Evolutionary conservation across 768 basidiomycete genomes (phyloP).

Genomic region (Gyrodon lividus): DNA sequence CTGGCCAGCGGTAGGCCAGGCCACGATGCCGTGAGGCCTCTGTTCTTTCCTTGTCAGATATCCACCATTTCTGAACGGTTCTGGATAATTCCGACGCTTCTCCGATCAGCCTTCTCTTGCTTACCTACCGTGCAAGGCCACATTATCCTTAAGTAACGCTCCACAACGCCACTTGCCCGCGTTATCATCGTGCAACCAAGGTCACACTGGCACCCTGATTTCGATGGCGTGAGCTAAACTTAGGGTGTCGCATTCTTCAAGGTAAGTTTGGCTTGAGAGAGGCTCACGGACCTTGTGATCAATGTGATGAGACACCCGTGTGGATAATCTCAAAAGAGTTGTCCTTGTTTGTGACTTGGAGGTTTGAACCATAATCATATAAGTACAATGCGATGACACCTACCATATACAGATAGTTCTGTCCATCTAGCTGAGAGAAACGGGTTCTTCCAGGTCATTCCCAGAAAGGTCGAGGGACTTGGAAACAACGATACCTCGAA

Average conservation of each 20-base stretch:
- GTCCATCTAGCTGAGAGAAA: constrained; percentile 10
- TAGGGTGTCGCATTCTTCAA: constrained; percentile 1
- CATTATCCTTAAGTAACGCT: constrained; percentile 7
- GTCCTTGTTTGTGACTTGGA: neutral
- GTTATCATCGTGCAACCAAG: constrained; percentile 6
- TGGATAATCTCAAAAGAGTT: constrained; percentile 3
- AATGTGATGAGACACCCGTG: constrained; percentile 1
- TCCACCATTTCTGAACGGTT: neutral
- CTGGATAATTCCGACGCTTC: neutral
- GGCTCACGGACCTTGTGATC: neutral
- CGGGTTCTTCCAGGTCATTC: neutral
- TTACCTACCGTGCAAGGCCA: neutral
- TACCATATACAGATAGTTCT: constrained; percentile 22
- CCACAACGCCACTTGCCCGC: constrained; percentile 26
- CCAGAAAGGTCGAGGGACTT: neutral
- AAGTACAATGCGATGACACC: neutral
- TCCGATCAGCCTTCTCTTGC: neutral
- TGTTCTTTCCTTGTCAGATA: neutral
- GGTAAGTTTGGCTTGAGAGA: constrained; percentile 3
- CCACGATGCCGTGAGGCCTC: neutral
- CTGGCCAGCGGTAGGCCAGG: too few relatives aligned
- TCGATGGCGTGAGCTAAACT: neutral
- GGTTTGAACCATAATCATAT: neutral
- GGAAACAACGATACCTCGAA: neutral
- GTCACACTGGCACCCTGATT: neutral